Evolutionary conservation across 805 yeast species (phyloP).

Genomic region (Hanseniaspora lachancei): DNA sequence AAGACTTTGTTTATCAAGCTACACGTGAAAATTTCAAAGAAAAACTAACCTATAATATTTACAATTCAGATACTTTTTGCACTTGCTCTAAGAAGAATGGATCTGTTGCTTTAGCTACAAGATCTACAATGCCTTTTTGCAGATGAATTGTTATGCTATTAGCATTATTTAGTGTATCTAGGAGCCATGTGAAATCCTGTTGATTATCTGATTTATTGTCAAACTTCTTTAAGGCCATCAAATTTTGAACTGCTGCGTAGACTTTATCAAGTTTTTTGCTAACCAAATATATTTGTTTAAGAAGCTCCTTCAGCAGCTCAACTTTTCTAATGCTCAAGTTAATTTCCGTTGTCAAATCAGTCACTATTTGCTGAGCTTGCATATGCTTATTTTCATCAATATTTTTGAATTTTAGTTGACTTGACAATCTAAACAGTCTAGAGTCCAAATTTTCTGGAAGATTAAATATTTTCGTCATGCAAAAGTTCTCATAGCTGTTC

Average conservation of each 20-base stretch:
- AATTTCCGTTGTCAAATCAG: background rate
- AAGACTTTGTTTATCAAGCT: background rate
- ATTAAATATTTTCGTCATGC: slow-evolving; percentile 9
- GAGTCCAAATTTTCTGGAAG: slow-evolving; percentile 5
- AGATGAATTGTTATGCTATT: background rate
- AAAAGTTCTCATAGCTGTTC: slow-evolving; percentile 5
- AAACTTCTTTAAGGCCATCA: background rate
- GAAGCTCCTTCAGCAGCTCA: background rate
- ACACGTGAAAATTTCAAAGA: background rate
- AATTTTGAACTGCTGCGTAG: background rate
- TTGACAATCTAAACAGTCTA: slow-evolving; percentile 4
- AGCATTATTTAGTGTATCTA: slow-evolving; percentile 1
- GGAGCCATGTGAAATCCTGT: slow-evolving; percentile 1
- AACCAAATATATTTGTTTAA: background rate
- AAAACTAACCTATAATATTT: background rate
- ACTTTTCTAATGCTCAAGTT: background rate
- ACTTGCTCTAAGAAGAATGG: slow-evolving; percentile 7
- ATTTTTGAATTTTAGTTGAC: background rate
- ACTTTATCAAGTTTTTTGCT: background rate
- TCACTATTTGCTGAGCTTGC: background rate
- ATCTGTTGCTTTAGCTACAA: background rate
- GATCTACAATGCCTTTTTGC: background rate
- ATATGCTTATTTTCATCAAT: background rate
- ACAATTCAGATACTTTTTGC: background rate
- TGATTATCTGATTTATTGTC: background rate